phyloP scores from a whole-genome alignment of 1,284 basidiomycete species.

The Sanghuangporus baumii region DNA sequence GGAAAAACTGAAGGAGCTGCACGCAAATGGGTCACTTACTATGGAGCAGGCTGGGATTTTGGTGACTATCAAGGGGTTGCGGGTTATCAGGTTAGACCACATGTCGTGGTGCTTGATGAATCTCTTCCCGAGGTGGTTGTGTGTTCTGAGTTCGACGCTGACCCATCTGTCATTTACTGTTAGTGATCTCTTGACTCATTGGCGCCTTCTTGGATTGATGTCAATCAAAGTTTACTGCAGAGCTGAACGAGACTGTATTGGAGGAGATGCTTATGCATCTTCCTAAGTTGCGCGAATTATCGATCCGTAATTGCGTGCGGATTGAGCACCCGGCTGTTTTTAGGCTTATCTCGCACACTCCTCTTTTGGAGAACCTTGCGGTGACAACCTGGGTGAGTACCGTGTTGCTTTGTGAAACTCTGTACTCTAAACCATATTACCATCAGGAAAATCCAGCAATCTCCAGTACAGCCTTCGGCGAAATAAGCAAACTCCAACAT shows the following conservation, averaged over 20 bases:
- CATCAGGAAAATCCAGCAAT: slow-evolving; percentile 34
- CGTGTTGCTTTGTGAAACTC: neutral
- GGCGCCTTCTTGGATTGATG: slow-evolving; percentile 6
- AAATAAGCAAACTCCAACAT: neutral
- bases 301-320: slow-evolving; percentile 53
- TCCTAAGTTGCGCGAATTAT: slow-evolving; percentile 47
- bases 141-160: slow-evolving; percentile 35
- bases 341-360: slow-evolving; percentile 39
- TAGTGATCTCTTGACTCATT: slow-evolving; percentile 23
- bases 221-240: slow-evolving; percentile 43
- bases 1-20: slow-evolving; percentile 39
- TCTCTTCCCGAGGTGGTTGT: slow-evolving; percentile 50
- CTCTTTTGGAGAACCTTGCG: slow-evolving; percentile 51
- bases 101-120: slow-evolving; percentile 58
- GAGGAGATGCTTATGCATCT: slow-evolving; percentile 42
- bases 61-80: slow-evolving; percentile 35
- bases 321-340: slow-evolving; percentile 47
- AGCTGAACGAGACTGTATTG: slow-evolving; percentile 47
- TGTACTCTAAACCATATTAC: neutral
- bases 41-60: slow-evolving; percentile 42
- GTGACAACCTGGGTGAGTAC: slow-evolving; percentile 48
- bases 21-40: slow-evolving; percentile 44
- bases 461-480: neutral
- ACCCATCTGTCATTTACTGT: slow-evolving; percentile 53
- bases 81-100: slow-evolving; percentile 45